phyloP scores from a whole-genome alignment of 305 asterid species.

The Solanum hybrid region DNA sequence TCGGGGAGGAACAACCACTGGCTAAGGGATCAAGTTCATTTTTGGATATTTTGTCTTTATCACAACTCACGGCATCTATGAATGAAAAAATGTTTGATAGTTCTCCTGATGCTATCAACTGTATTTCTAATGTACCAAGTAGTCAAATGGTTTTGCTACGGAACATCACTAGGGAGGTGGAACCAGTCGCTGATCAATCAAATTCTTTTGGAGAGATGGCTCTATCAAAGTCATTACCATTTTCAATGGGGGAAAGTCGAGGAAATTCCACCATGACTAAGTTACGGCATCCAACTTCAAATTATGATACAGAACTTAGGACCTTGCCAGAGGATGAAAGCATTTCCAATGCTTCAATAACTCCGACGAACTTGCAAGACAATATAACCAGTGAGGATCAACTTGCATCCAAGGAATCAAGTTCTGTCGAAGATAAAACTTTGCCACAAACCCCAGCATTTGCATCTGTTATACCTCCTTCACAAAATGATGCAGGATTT shows the following conservation, averaged over 20 bases:
- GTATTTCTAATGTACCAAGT: background rate
- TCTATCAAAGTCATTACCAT: slow-evolving; percentile 6
- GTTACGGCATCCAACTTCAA: slow-evolving; percentile 11
- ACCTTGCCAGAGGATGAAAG: slow-evolving; percentile 2
- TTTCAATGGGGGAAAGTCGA: slow-evolving; percentile 11
- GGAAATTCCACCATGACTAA: slow-evolving; percentile 2
- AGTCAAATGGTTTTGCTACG: background rate
- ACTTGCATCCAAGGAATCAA: background rate
- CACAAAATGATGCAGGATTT: slow-evolving; percentile 11
- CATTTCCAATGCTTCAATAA: background rate
- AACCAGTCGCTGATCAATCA: slow-evolving; percentile 7
- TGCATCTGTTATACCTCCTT: slow-evolving; percentile 14
- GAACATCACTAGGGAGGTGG: background rate
- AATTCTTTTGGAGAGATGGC: slow-evolving; percentile 15
- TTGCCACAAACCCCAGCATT: background rate
- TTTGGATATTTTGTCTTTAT: background rate
- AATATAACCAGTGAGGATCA: background rate
- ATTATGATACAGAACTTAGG: slow-evolving; percentile 6
- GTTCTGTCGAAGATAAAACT: background rate
- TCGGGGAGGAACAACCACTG: background rate
- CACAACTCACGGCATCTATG: background rate
- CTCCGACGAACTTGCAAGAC: background rate
- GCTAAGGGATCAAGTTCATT: slow-evolving; percentile 1
- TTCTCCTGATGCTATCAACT: background rate
- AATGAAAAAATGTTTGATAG: background rate